Evolutionary conservation across 2,329 filamentous ascomycete species (phyloP), one percentile per base, ranked within the genome.

Genomic region (Paecilomyces sp.): DNA sequence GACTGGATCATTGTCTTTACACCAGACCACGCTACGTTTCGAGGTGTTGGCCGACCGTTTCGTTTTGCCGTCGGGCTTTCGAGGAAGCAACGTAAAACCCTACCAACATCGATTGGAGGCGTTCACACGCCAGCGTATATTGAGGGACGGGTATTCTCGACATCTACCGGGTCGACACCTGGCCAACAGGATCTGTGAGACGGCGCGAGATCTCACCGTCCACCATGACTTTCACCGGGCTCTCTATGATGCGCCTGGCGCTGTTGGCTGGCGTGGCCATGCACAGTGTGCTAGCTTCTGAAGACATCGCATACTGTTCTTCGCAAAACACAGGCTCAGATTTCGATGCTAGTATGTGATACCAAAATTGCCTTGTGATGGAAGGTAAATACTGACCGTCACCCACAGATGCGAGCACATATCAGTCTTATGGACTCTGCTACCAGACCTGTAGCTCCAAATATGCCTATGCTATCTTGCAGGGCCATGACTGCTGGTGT

Each of bases 401-500:
- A 4, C 22, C 22, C 47, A 33, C 62, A 80, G 79, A 74, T 28
- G 58, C 64, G 51, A 67, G 70, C 62, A 70, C 66, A 28, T 81
- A 70, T 61, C 78, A 80, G 63, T 81, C 79, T 8, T 78, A 79
- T 61, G 79, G 79, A 59, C 67, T 67, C 4, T 81, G 79, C 62
- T 55, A 68, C 51, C 56, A 62, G 0, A 72, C 70, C 34, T 81
- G 79, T 65, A 65, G 66, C 47, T 65, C 64, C 24, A 66, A 71
- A 33, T 81, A 78, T 64, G 78, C 78, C 2, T 77, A 80, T 60
- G 79, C 74, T 13, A 70, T 81, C 41, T 59, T 81, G 9, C 77
- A 78, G 63, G 75, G 70, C n/a, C 72, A 76, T 57, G 67, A 70
- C 18, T 81, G 79, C 66, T 81, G 79, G 79, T 81, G 79, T 65